Evolutionary conservation across 1,139 yeast genomes (phyloP), one percentile per base, ranked within the genome.

Genomic region (Yueomyces sp.): DNA sequence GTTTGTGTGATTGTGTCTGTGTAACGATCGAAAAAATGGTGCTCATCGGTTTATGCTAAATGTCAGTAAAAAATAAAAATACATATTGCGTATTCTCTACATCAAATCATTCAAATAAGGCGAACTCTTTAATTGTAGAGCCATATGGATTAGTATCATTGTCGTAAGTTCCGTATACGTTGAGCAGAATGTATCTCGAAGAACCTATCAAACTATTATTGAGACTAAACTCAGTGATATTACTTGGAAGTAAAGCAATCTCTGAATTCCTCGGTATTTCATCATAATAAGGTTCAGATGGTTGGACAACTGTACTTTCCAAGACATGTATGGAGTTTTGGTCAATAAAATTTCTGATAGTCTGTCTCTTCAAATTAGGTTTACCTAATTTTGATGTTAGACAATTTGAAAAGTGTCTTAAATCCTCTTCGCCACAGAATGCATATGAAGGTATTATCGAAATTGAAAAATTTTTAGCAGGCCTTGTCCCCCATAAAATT

Each of bases 101-200:
- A 19, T 19, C 19, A 19, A 19, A 19, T 19, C 19, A 19, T 19
- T 19, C 19, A 19, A 19, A 19, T 19, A 19, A 19, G 19, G 19
- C 19, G 19, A 19, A 19, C 19, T 77, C 84, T 40, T 69, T 70
- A 36, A 79, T 51, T 25, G 78, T 76, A 1, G 79, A 82, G 3
- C 85, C 85, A 26, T 66, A 66, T n/a, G 50, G 61, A 33, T 67
- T 73, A 5, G 62, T 56, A 25, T 67, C 62, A 39, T 64, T 63
- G 42, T 64, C 66, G 38, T 55, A 75, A 25, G 70, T 62, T 2
- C 78, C 84, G 30, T 64, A 64, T 31, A 76, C 66, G 46, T 76
- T 77, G 29, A 79, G 53, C 45, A 76, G 54, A 26, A 75, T 53
- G 48, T 63, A 76, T 43, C 78, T 61, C 9, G 32, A 11, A 27